These are phyloP conservation scores for Gillenia trifoliata DNA, from an alignment of 306 rosid genomes.

Conservation along the genomic window DNA sequence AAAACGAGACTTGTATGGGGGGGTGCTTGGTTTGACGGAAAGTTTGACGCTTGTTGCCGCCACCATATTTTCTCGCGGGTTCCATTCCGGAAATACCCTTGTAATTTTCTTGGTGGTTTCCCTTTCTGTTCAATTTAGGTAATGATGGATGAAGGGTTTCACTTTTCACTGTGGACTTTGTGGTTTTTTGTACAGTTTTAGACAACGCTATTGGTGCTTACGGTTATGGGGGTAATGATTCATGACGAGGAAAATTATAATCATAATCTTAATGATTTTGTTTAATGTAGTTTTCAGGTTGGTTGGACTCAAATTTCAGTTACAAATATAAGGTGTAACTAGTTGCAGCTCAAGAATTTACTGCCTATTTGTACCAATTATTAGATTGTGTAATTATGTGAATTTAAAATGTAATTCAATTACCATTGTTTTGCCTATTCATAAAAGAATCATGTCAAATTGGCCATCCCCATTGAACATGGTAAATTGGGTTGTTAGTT, in stretches of 20 bases:
- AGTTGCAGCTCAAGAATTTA: neutral
- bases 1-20: neutral
- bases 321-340: neutral
- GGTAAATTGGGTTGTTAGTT: neutral
- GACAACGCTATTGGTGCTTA: neutral
- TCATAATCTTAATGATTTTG: neutral
- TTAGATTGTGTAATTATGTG: too few species aligned
- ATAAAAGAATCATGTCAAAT: too few species aligned
- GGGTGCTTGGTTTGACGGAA: constrained; percentile 30
- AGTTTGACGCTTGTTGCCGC: constrained; percentile 29
- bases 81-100: constrained; percentile 20
- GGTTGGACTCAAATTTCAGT: neutral
- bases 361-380: neutral
- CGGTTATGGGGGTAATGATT: neutral
- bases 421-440: too few species aligned
- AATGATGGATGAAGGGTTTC: neutral
- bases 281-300: neutral
- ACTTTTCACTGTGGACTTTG: neutral
- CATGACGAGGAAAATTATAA: neutral
- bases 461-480: too few species aligned
- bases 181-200: neutral
- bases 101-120: too few species aligned
- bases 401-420: too few species aligned
- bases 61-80: constrained; percentile 5
- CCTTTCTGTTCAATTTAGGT: neutral